Base-by-base conservation (phyloP, 2,329 filamentous ascomycete genomes). In the Amauroascus verrucosus region DNA sequence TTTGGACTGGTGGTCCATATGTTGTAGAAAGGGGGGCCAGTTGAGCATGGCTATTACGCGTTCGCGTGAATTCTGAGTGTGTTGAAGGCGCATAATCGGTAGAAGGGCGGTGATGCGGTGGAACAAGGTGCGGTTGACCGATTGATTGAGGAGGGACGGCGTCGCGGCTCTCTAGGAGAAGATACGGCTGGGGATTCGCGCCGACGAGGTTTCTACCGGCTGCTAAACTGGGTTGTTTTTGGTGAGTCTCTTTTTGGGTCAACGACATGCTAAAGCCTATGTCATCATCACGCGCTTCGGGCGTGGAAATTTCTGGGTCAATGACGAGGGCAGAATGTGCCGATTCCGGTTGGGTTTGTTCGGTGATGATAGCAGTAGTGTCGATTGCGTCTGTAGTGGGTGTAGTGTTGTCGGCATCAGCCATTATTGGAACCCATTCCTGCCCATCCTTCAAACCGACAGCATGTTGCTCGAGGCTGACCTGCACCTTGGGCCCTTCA, bases 401-500 rank as follows among this genome's bases (percentile, higher is more conserved):
- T 20, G 26, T 41, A 24, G 18, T 14, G 18, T 26, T 37, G 18
- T 6, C 49, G 18, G 41, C 30, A 46, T 52, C 50, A 8, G 33
- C 33, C 41, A 52, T 46, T 2, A 52, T 46, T 28, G 30, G 40
- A 45, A 46, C 50, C 50, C 50, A 52, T 45, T 28, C 50, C 24
- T 45, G 30, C 41, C 32, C 50, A 13, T 33, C 41, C 30, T 52
- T 52, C 6, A 40, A n/a, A 8, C 24, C 20, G 20, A 13, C 11
- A 13, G n/a, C 28, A 4, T 16, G 30, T 40, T n/a, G 22, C 13
- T 7, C 50, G 2, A 20, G 41, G 14, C 18, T 20, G 20, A 28
- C 41, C n/a, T 38, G 20, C 14, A n/a, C n/a, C 28, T 40, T 46
- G 13, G 20, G 20, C 6, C 4, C 22, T n/a, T 28, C 41, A 18